These are phyloP conservation scores for Elaeis guineensis DNA, from an alignment of 176 grass and related monocot species.

Conservation along the genomic window DNA sequence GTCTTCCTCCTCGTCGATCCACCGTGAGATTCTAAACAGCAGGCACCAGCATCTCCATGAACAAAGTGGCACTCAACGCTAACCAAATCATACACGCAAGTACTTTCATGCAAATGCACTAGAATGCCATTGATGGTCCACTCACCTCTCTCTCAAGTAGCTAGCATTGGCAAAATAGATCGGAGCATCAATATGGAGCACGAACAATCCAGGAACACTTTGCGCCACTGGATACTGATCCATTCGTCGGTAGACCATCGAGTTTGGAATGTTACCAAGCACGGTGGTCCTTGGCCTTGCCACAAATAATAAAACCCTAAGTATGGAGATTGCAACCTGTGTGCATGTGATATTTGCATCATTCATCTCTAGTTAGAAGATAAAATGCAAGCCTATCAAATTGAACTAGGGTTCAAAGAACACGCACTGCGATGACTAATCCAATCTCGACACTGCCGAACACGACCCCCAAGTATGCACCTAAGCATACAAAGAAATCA, in stretches of 20 bases:
- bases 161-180: slow-evolving; percentile 3
- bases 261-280: neutral
- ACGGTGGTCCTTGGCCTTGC: no score
- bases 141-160: slow-evolving; percentile 16
- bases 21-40: slow-evolving; percentile 49
- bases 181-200: slow-evolving; percentile 3
- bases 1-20: slow-evolving; percentile 90
- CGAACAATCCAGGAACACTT: neutral
- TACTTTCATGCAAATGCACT: no score
- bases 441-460: slow-evolving; percentile 85
- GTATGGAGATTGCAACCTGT: no score
- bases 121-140: neutral
- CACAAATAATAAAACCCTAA: no score
- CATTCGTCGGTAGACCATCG: neutral
- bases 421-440: slow-evolving; percentile 43
- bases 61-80: no score
- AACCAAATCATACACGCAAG: no score
- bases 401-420: no score
- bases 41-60: neutral
- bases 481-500: slow-evolving; percentile 85
- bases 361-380: no score
- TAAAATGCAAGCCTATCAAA: no score
- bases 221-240: slow-evolving; percentile 6
- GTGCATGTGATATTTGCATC: no score
- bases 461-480: slow-evolving; percentile 86